Percentiles rank a stretch among this genome's conserved stretches.
These are phyloP conservation scores for Fusarium proliferatum DNA, from an alignment of 2,329 filamentous ascomycete species.

Conservation along the genomic window DNA sequence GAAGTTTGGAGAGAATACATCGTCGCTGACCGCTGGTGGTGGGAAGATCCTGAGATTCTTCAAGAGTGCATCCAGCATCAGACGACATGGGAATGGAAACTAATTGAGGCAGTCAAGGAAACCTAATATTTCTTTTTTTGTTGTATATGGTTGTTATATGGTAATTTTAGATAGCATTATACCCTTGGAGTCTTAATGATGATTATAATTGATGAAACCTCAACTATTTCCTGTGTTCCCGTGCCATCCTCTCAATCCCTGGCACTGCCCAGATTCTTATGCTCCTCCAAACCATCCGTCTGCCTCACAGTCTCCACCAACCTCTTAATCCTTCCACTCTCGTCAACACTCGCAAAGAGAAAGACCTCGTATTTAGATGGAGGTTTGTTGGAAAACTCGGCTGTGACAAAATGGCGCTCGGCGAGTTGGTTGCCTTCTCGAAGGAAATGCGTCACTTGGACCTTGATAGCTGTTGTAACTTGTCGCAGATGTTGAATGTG, in stretches of 20 bases:
- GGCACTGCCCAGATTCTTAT: not conserved
- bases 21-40: constrained; percentile 66
- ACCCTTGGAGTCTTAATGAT: constrained; percentile 1
- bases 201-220: not conserved
- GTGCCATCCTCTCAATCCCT: not conserved
- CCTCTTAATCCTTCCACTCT: not conserved
- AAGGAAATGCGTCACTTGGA: not conserved
- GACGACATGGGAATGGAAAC: constrained; percentile 68
- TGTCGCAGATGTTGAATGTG: not conserved
- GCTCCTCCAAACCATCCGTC: not conserved
- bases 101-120: constrained; percentile 66
- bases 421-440: not conserved
- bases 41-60: constrained; percentile 65
- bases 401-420: not conserved
- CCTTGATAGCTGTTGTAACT: not conserved
- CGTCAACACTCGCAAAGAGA: not conserved
- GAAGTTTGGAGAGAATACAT: constrained; percentile 68
- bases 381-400: not conserved
- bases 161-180: constrained; percentile 10
- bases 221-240: too few species aligned
- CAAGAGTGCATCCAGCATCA: constrained; percentile 64
- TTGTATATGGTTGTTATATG: not conserved
- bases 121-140: not conserved
- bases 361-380: not conserved
- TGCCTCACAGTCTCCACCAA: constrained; percentile 2